phyloP scores from a whole-genome alignment of 768 basidiomycete genomes.

The Xerocomellus dryophilus region DNA sequence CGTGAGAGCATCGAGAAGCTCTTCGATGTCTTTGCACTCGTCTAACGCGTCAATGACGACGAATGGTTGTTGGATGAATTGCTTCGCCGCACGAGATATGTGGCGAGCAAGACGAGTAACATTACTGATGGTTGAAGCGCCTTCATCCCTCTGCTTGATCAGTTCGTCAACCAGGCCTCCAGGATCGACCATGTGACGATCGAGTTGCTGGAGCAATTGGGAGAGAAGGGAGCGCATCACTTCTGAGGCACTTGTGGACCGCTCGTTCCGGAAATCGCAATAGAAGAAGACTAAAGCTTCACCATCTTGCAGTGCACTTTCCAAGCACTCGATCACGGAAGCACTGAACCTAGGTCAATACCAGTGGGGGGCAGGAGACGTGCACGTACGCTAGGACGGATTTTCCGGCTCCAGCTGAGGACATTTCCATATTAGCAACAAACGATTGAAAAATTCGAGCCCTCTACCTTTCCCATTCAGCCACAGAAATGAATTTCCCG shows the following conservation, averaged over 20 bases:
- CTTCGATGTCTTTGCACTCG: constrained; percentile 13
- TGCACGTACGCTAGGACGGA: constrained; percentile 3
- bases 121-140: background rate
- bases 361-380: background rate
- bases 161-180: background rate
- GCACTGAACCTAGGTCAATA: background rate
- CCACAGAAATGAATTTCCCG: constrained; percentile 1
- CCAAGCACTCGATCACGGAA: constrained; percentile 5
- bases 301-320: background rate
- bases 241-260: constrained; percentile 3
- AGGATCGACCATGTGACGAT: background rate
- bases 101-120: background rate
- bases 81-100: background rate
- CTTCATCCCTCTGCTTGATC: background rate
- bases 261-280: constrained; percentile 13
- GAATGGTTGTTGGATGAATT: background rate
- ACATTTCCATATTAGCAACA: background rate
- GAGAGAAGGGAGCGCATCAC: constrained; percentile 13
- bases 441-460: background rate
- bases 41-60: constrained; percentile 17
- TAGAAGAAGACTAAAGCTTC: constrained; percentile 10
- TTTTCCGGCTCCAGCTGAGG: constrained; percentile 5
- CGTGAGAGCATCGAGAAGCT: background rate
- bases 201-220: constrained; percentile 5
- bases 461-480: background rate